Evolutionary conservation across 768 basidiomycete species (phyloP).

Genomic region (Podaxis carcinomalis): DNA sequence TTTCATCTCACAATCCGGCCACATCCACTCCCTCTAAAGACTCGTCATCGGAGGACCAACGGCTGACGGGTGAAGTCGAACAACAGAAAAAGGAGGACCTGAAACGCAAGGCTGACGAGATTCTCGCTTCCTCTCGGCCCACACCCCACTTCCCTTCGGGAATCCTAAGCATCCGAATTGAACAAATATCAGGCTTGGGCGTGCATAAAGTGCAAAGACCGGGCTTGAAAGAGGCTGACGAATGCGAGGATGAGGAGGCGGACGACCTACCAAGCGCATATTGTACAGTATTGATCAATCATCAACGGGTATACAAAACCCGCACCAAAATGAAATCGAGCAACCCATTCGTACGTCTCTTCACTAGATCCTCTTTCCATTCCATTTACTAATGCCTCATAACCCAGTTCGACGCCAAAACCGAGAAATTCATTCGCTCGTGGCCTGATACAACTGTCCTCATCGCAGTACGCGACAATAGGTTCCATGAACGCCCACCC

Average conservation of each 20-base stretch:
- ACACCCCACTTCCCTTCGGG: constrained; percentile 62
- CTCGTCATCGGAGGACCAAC: constrained; percentile 36
- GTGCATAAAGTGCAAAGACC: constrained; percentile 49
- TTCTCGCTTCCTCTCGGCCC: constrained; percentile 46
- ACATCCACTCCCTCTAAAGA: not conserved
- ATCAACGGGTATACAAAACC: constrained; percentile 40
- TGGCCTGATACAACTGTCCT: constrained; percentile 57
- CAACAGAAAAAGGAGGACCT: constrained; percentile 34
- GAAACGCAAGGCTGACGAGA: constrained; percentile 32
- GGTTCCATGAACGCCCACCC: constrained; percentile 57
- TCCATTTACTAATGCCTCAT: no score
- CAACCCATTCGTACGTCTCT: constrained; percentile 37
- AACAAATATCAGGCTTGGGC: constrained; percentile 62
- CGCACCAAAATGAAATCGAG: constrained; percentile 41
- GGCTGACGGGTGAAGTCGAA: constrained; percentile 25
- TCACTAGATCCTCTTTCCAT: not conserved
- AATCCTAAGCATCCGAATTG: constrained; percentile 59
- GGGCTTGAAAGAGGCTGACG: constrained; percentile 48
- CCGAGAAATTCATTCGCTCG: constrained; percentile 66
- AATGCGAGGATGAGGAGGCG: constrained; percentile 54
- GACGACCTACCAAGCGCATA: constrained; percentile 65
- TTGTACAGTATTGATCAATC: constrained; percentile 44
- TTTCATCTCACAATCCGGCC: not conserved
- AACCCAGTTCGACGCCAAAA: constrained; percentile 53
- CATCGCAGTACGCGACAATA: constrained; percentile 60